phyloP scores from a whole-genome alignment of 2,329 filamentous ascomycete genomes.

The Alternaria sp. region DNA sequence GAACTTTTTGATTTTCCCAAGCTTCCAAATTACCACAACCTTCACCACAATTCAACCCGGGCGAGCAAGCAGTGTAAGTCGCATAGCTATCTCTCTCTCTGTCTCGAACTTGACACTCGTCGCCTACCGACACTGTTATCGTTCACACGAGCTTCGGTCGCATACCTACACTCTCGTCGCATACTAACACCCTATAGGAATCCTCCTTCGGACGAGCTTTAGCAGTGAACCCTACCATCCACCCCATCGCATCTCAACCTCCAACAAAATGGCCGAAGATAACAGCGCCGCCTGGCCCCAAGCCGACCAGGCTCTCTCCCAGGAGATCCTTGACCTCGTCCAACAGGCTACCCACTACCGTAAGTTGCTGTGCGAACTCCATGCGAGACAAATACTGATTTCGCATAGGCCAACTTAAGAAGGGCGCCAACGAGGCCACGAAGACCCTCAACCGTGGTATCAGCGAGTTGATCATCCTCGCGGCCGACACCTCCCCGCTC shows the following conservation, averaged over 20 bases:
- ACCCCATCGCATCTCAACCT: background rate
- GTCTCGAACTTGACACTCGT: background rate
- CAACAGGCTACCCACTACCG: conserved; percentile 37
- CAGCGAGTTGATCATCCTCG: conserved; percentile 82
- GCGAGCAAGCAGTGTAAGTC: conserved; percentile 46
- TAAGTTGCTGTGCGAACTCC: background rate
- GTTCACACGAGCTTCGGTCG: background rate
- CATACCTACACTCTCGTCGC: background rate
- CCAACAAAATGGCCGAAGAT: conserved; percentile 35
- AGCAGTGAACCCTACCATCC: conserved; percentile 40
- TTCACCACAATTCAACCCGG: conserved; percentile 16
- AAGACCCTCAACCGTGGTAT: conserved; percentile 93
- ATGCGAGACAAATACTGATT: background rate
- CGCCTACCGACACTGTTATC: background rate
- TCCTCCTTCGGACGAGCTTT: conserved; percentile 43
- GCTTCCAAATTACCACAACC: conserved; percentile 12
- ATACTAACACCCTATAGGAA: conserved; percentile 20
- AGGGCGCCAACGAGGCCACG: conserved; percentile 68
- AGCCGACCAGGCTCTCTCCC: conserved; percentile 57
- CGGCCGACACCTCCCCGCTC: conserved; percentile 82
- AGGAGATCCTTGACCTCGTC: conserved; percentile 52
- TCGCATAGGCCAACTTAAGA: conserved; percentile 35
- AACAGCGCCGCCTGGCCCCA: conserved; percentile 45
- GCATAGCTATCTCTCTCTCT: background rate
- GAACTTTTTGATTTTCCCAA: conserved; percentile 15